Percentiles rank a stretch among this genome's conserved stretches.
These are phyloP conservation scores for Linum tenue DNA, from an alignment of 345 rosid species.

Conservation along the genomic window DNA sequence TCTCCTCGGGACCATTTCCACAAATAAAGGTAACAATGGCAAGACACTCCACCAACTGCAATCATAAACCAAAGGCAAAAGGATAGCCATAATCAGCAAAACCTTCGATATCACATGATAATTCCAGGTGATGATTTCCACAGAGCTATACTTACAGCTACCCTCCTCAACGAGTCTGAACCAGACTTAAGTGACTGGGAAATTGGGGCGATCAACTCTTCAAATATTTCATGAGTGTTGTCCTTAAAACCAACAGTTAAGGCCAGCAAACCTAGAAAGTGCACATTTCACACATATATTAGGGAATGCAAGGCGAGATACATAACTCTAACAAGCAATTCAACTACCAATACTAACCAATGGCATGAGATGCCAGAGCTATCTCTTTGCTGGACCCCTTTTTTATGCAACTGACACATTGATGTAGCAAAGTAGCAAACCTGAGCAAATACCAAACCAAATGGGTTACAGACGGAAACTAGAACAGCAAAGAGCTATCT, in stretches of 20 bases:
- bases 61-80: conserved; percentile 5
- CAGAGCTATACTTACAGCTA: conserved; percentile 33
- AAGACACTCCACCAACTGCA: conserved; percentile 70
- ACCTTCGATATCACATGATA: not conserved
- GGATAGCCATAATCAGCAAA: not conserved
- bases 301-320: not conserved
- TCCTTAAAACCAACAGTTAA: conserved; percentile 66
- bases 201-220: conserved; percentile 51
- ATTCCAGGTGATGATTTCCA: not conserved
- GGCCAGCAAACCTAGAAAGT: conserved; percentile 61
- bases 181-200: conserved; percentile 63
- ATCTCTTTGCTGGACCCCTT: conserved; percentile 70
- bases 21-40: conserved; percentile 80
- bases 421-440: conserved; percentile 79
- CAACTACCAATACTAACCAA: conserved; percentile 37
- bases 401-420: conserved; percentile 52
- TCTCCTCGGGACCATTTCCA: conserved; percentile 54
- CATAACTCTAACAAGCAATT: not conserved
- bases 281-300: not conserved
- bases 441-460: conserved; percentile 24
- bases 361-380: conserved; percentile 54
- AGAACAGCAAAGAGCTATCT: not conserved
- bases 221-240: conserved; percentile 53
- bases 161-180: conserved; percentile 39
- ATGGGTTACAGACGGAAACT: not conserved